Conservation (phyloP, 2,329 filamentous ascomycete species). For the Penicillium sp. region DNA sequence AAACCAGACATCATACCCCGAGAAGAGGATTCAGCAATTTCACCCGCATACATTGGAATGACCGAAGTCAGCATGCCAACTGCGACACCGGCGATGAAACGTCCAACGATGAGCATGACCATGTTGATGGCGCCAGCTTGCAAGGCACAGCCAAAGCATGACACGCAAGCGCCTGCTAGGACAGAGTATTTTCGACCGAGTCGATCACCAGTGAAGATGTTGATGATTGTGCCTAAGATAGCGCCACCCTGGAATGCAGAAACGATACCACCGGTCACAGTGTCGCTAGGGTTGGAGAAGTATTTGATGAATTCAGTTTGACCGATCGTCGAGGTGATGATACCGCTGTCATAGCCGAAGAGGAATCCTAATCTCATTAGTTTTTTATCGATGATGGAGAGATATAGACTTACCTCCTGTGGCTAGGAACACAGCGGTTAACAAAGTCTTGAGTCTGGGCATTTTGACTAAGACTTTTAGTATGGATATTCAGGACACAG, state of each 20-base stretch:
- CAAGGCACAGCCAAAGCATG: conserved; percentile 21
- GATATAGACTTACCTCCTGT: conserved; percentile 16
- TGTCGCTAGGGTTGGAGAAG: conserved; percentile 21
- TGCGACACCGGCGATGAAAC: conserved; percentile 30
- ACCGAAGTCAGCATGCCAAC: conserved; percentile 30
- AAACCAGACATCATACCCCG: conserved; percentile 34
- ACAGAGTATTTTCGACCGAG: conserved; percentile 15
- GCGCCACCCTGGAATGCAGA: conserved; percentile 41
- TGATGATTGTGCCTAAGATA: conserved; percentile 21
- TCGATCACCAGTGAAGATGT: conserved; percentile 16
- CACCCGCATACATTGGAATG: conserved; percentile 34
- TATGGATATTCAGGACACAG: background rate
- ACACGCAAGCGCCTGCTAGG: conserved; percentile 14
- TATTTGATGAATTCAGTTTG: conserved; percentile 30
- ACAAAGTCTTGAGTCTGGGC: conserved; percentile 15
- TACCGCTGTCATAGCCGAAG: conserved; percentile 36
- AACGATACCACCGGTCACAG: conserved; percentile 35
- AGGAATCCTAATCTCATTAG: conserved; percentile 25
- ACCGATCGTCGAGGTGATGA: conserved; percentile 33
- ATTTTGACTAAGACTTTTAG: background rate
- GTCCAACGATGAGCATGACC: conserved; percentile 31
- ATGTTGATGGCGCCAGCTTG: conserved; percentile 28
- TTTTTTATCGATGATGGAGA: background rate
- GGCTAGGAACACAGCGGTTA: conserved; percentile 23
- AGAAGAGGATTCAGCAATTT: conserved; percentile 34